Evolutionary conservation across 306 rosid species (phyloP).

Genomic region (Sindora glabra): DNA sequence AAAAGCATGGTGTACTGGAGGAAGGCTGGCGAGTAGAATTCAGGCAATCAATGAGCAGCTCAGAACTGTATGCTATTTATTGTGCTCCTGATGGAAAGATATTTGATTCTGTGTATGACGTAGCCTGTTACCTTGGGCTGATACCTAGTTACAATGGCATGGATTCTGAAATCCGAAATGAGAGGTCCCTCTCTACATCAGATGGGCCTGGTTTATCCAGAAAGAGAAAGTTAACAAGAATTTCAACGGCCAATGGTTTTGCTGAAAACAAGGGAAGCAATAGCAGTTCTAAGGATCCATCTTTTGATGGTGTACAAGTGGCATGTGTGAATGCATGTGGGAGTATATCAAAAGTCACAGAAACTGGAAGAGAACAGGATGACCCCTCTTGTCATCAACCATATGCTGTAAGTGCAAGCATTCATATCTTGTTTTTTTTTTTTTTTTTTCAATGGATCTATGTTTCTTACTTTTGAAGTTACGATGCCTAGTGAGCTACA

Average conservation of each 20-base stretch:
- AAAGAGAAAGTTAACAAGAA: slow-evolving; percentile 56
- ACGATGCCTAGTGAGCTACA: background rate
- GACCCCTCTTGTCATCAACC: slow-evolving; percentile 27
- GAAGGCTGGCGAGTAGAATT: slow-evolving; percentile 97
- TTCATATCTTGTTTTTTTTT: no score
- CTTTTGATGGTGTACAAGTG: slow-evolving; percentile 32
- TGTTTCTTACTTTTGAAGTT: background rate
- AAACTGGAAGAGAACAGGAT: slow-evolving; percentile 36
- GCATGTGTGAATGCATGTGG: slow-evolving; percentile 35
- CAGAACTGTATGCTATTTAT: slow-evolving; percentile 80
- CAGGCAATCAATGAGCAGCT: slow-evolving; percentile 50
- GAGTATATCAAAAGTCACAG: slow-evolving; percentile 29
- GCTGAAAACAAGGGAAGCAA: slow-evolving; percentile 46
- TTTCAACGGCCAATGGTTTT: slow-evolving; percentile 51
- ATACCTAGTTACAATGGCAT: slow-evolving; percentile 41
- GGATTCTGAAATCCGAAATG: slow-evolving; percentile 56
- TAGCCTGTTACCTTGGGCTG: slow-evolving; percentile 85
- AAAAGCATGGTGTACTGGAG: slow-evolving; percentile 77
- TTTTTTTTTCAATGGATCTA: no score
- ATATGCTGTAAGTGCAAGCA: slow-evolving; percentile 53
- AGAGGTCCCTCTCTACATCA: slow-evolving; percentile 34
- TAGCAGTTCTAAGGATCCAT: slow-evolving; percentile 38
- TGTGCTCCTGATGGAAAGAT: slow-evolving; percentile 92
- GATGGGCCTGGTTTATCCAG: slow-evolving; percentile 50
- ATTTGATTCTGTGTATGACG: slow-evolving; percentile 91